Evolutionary conservation across 2,329 filamentous ascomycete genomes (phyloP).

Genomic region (Claviceps sp.): DNA sequence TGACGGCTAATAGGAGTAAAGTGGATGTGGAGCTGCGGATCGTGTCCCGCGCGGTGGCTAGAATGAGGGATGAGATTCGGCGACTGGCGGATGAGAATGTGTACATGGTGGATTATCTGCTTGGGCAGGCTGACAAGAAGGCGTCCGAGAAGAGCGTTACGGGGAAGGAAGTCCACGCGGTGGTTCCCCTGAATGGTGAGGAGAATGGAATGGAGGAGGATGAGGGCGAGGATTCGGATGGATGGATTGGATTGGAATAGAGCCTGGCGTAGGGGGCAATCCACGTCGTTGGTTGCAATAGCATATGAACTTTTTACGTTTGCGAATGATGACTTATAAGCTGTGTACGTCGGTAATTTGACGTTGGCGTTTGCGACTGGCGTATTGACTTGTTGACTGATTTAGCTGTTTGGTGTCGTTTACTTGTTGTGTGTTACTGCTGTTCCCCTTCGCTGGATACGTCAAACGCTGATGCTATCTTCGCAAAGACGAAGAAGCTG

Average conservation of each 20-base stretch:
- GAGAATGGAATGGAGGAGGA: conserved; percentile 14
- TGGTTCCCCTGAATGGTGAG: neutral
- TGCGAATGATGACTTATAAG: no score
- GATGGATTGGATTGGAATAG: conserved; percentile 28
- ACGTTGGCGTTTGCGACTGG: no score
- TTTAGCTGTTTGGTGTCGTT: no score
- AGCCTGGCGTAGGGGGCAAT: neutral
- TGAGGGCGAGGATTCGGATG: conserved; percentile 22
- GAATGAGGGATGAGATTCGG: conserved; percentile 72
- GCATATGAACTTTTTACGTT: no score
- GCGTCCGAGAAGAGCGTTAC: conserved; percentile 8
- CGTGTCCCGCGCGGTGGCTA: conserved; percentile 65
- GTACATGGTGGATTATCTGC: conserved; percentile 77
- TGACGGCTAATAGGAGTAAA: conserved; percentile 67
- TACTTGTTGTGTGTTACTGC: no score
- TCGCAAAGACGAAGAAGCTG: no score
- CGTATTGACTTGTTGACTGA: no score
- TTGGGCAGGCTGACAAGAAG: conserved; percentile 32
- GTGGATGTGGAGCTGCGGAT: conserved; percentile 76
- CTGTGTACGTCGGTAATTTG: no score
- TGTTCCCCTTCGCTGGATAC: no score
- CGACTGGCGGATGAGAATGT: conserved; percentile 76
- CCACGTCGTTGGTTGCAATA: no score
- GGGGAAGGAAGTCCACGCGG: conserved; percentile 5
- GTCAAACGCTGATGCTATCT: no score